A percentile compares a stretch with the other conserved stretches of the same genome.
Conservation (phyloP, 2,329 filamentous ascomycete species). For the Arthrinium phaeospermum region DNA sequence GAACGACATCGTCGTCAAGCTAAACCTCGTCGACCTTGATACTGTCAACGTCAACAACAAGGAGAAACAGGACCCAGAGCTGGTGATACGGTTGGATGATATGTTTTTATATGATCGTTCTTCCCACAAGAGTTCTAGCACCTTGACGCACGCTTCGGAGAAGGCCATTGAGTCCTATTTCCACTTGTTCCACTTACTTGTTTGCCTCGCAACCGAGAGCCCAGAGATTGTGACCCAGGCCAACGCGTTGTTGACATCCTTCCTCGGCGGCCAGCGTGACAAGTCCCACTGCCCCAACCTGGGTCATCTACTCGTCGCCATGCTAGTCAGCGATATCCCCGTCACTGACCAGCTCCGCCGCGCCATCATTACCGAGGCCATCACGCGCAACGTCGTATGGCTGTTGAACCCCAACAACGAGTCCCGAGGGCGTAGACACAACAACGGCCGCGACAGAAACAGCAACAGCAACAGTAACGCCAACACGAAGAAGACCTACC, state of each 20-base stretch:
- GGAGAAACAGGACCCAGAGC: too few species aligned
- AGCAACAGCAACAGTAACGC: constrained; percentile 23
- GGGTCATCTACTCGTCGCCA: constrained; percentile 52
- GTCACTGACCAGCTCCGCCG: constrained; percentile 47
- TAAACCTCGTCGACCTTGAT: constrained; percentile 47
- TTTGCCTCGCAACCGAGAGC: constrained; percentile 51
- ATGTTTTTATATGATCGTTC: neutral
- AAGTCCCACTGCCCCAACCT: constrained; percentile 53
- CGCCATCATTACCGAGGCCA: constrained; percentile 53
- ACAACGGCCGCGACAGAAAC: constrained; percentile 29
- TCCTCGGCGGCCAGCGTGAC: constrained; percentile 44
- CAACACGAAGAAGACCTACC: constrained; percentile 26
- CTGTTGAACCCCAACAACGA: constrained; percentile 46
- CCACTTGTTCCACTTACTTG: constrained; percentile 55
- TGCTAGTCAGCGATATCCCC: constrained; percentile 50
- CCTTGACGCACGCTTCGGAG: constrained; percentile 53
- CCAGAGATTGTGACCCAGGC: constrained; percentile 42
- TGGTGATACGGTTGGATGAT: neutral
- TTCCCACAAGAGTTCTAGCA: constrained; percentile 39
- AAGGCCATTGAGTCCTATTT: constrained; percentile 61
- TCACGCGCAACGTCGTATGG: constrained; percentile 58
- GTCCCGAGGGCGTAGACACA: neutral
- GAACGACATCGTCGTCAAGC: constrained; percentile 55
- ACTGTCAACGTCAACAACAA: constrained; percentile 31
- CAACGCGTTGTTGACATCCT: constrained; percentile 46